Evolutionary conservation across 139 green algal genomes (phyloP), one percentile per base, ranked within the genome.

Genomic region (Trebouxia sp.): DNA sequence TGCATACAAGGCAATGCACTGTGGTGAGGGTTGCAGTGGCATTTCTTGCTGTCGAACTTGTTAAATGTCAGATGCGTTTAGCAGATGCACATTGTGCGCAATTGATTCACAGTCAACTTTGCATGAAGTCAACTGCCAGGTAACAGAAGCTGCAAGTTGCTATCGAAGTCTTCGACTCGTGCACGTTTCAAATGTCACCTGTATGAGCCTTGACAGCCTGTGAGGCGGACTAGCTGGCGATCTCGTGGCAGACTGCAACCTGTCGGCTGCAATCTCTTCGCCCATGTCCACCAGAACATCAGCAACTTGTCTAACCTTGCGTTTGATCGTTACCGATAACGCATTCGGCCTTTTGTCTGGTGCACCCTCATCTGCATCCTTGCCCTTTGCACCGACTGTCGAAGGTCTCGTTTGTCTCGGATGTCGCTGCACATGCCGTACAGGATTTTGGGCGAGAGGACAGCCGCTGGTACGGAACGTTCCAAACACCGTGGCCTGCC

Each of bases 241-340:
- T 32, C 81, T 37, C 35, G 82, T 70, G 4, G 87, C 88, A 48
- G 35, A 81, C 70, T 91, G 78, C 48, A 96, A 79, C 32, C 88
- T 84, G 72, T 94, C 89, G 45, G 95, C 89, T 38, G 95, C 65
- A 0, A 56, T 81, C 79, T 95, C 92, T 39, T 82, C 75, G 0
- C 87, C 87, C 39, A 92, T 51, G 32, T 91, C 86, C 30, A 80
- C 26, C 15, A 93, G 41, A 26, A 79, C 62, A 26, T 47, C 65
- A 22, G 84, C 47, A 0, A 92, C 24, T 58, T 92, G 79, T 30
- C 53, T 70, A 53, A 85, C 76, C 75, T 94, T 94, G 26, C 89
- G 82, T 80, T 86, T 92, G 69, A 65, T 26, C 62, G 37, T 70
- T 5, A 3, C 42, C 15, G 74, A 35, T 1, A 55, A 20, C 14